phyloP scores from a whole-genome alignment of 306 rosid genomes.

The Comarum palustre region DNA sequence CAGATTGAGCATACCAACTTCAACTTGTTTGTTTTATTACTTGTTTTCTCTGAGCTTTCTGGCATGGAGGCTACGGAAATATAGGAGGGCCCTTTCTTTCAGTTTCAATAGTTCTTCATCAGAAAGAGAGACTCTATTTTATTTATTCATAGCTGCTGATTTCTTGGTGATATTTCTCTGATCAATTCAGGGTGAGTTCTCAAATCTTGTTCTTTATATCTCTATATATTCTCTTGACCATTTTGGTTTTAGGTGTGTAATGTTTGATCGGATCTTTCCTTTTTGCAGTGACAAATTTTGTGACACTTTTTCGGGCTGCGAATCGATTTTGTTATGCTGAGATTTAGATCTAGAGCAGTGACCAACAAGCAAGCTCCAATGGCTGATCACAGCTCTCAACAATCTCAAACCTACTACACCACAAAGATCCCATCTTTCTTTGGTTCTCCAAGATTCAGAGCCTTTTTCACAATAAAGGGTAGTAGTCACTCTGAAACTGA shows the following conservation, averaged over 20 bases:
- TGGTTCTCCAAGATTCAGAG: conserved; percentile 59
- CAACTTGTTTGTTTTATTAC: background rate
- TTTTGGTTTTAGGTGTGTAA: background rate
- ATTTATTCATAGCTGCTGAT: background rate
- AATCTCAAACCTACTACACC: conserved; percentile 28
- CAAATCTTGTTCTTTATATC: background rate
- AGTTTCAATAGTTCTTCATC: conserved; percentile 20
- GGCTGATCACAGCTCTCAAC: conserved; percentile 67
- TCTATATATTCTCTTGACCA: background rate
- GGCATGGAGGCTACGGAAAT: conserved; percentile 44
- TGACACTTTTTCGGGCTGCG: conserved; percentile 6
- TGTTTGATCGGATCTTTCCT: conserved; percentile 1
- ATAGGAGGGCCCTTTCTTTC: conserved; percentile 15
- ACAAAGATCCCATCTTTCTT: conserved; percentile 47
- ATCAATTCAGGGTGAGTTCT: conserved; percentile 31
- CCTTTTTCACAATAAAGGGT: conserved; percentile 41
- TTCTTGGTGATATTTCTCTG: background rate
- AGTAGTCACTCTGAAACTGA: conserved; percentile 39
- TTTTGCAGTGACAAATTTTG: conserved; percentile 18
- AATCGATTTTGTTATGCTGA: conserved; percentile 47
- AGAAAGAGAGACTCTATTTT: background rate
- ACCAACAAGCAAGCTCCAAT: conserved; percentile 64
- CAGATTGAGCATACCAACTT: conserved; percentile 6
- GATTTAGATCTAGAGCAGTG: conserved; percentile 77
- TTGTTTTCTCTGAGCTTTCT: background rate